Evolutionary conservation across 805 yeast species (phyloP), one percentile per base, ranked within the genome.

Genomic region (Candida wancherniae): DNA sequence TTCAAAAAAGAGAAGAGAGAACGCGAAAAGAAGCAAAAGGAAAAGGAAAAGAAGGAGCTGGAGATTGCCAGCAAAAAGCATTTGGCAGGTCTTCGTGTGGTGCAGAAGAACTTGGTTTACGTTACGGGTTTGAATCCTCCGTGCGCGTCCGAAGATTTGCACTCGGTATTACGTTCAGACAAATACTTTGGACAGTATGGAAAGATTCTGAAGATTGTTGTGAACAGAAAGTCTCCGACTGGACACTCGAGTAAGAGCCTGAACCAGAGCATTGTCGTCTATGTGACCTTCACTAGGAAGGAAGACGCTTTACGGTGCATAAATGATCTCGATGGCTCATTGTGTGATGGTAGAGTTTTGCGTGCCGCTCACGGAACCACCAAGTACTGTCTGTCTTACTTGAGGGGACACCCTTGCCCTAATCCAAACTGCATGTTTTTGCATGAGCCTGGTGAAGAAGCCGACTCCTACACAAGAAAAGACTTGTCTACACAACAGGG

Each of bases 401-500:
- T 92, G 42, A 73, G 97, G 46, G 97, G 96, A 21, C 94, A 85
- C 55, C 81, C 92, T 7, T 92, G 99, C 63, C 98, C 95, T 37
- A 92, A 92, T 60, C 97, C 97, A 40, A 86, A 87, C 53, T 92
- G 99, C 71, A 92, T 92, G 98, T 92, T 92, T 51, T 70, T 92
- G 50, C 99, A 92, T 57, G 98, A 92, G 60, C 98, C 98, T 5
- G 98, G 99, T 37, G 99, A 92, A 66, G 98, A 92, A 58, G 97
- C 97, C 2, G 98, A 92, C 50, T 83, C 95, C 8, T 90, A 84
- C 61, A 85, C 95, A 16, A 78, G 96, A 58, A 87, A 84, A 51
- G 94, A 84, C 51, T 67, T 84, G 49, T 77, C 87, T 4, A 83
- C 92, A 3, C 81, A 84, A 54, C 78, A 77, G 44, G 77, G 78